Percentiles rank a stretch among this genome's conserved stretches.
phyloP scores from a whole-genome alignment of 352 stramenopile species.

The Thalassiosira mediterranea region DNA sequence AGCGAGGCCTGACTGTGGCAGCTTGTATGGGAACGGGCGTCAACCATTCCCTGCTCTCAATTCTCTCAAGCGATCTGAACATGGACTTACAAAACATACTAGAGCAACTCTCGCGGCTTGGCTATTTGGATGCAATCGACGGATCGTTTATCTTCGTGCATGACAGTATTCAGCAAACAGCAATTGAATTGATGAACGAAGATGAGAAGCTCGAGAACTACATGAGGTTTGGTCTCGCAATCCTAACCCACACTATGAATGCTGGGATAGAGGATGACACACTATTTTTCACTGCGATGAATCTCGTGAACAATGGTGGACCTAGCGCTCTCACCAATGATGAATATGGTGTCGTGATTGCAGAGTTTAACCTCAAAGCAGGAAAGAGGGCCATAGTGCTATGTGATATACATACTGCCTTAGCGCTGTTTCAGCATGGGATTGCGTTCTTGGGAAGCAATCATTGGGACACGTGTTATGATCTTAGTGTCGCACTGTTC shows the following conservation, averaged over 20 bases:
- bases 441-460: constrained; percentile 24
- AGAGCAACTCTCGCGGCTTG: constrained; percentile 9
- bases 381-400: constrained; percentile 7
- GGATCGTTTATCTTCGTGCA: constrained; percentile 2
- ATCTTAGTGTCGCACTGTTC: constrained; percentile 31
- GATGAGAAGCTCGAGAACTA: constrained; percentile 21
- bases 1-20: constrained; percentile 29
- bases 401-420: constrained; percentile 12
- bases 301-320: background rate
- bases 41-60: constrained; percentile 16
- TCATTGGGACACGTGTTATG: constrained; percentile 28
- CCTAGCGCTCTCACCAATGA: background rate
- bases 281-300: constrained; percentile 9
- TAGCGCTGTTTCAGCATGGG: constrained; percentile 23
- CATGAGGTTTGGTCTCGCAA: constrained; percentile 33
- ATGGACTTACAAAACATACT: constrained; percentile 13
- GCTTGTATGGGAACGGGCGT: constrained; percentile 32
- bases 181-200: constrained; percentile 26
- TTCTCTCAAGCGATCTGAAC: constrained; percentile 24
- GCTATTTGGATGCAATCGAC: background rate
- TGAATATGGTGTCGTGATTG: background rate
- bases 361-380: background rate
- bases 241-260: constrained; percentile 4
- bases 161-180: constrained; percentile 45
- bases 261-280: constrained; percentile 1